Evolutionary conservation across 2,329 filamentous ascomycete genomes (phyloP), one percentile per base, ranked within the genome.

Genomic region (Fusarium setosum): DNA sequence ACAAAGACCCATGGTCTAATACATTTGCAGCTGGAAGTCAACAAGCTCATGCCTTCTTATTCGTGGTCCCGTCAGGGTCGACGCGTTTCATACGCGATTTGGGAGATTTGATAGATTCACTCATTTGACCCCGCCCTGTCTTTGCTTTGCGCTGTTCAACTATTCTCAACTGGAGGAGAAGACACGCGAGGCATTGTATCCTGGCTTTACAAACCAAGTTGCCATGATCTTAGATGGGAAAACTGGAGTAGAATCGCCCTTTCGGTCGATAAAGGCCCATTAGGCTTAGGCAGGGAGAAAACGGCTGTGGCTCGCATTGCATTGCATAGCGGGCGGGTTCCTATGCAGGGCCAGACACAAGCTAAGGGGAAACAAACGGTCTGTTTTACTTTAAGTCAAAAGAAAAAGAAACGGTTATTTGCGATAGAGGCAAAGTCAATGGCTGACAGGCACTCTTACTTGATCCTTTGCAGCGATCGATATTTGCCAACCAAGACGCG

Each of bases 241-340:
- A 29, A 37, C 13, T 23, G n/a, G n/a, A 24, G 12, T 29, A n/a
- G 26, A 20, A 9, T 3, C 12, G 13, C 7, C 21, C 23, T 40
- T 38, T n/a, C 12, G 34, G 21, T 37, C n/a, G 21, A 54, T 38
- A 23, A 20, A 38, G 34, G 35, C 20, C 18, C 31, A 13, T 56
- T 31, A 38, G 51, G 41, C 35, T 38, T 23, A 23, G 31, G 23
- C 20, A 23, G 31, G 23, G 40, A 38, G 44, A n/a, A 53, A 24
- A 51, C 51, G 29, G 53, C 55, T 56, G 66, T 68, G 59, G 55
- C 61, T 72, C 56, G 69, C 61, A 71, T 70, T 67, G 63, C 67
- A 70, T 71, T 68, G 69, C 67, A 71, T 23, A 35, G 59, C 49
- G 62, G 65, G 58, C 55, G 54, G 59, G 56, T 68, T 63, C 54